Evolutionary conservation across 305 asterid species (phyloP), one percentile per base, ranked within the genome.

Genomic region (Lippia alba): DNA sequence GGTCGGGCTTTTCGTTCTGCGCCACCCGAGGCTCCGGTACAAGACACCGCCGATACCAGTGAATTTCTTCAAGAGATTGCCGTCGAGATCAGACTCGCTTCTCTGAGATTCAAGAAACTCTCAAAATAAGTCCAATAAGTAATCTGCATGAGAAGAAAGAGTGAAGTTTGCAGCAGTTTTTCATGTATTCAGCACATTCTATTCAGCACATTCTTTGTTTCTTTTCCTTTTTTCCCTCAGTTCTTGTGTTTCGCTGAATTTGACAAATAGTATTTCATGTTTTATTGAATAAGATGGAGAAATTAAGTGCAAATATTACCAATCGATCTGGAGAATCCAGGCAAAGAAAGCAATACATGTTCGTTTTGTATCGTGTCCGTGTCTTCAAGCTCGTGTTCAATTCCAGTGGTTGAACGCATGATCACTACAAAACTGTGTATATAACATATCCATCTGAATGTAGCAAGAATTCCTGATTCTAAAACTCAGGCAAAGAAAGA

Each of bases 11-110:
- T 93, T 74, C 72, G 70, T 80, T 61, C 59, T 93, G 73, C 96
- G 98, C 71, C 97, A 93, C 71, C 97, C 97, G 5, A 69, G 86
- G 53, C 80, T 93, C 79, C 72, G 97, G 87, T 65, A 80, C 88
- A 87, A 64, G 84, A 48, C 87, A 81, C 98, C 98, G 5, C 90
- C 98, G 0, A 82, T 79, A n/a, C 96, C 96, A 11, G 90, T 84
- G 53, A 93, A 93, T 67, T 93, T 93, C 91, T 93, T 93, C 89
- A 93, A 91, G 92, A 91, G 98, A 72, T 66, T 93, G 61, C 96
- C 98, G 54, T 82, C 98, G 9, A 87, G 90, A 72, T 76, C 97
- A 66, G 98, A 91, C 77, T 78, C 88, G 64, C 91, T 93, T 57
- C 84, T 93, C 45, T 92, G 81, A 91, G 79, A 63, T 51, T 19